A percentile compares a stretch with the other conserved stretches of the same genome.
Evolutionary conservation across 257 asterid species (phyloP).

Genomic region (Rubia yunnanensis): DNA sequence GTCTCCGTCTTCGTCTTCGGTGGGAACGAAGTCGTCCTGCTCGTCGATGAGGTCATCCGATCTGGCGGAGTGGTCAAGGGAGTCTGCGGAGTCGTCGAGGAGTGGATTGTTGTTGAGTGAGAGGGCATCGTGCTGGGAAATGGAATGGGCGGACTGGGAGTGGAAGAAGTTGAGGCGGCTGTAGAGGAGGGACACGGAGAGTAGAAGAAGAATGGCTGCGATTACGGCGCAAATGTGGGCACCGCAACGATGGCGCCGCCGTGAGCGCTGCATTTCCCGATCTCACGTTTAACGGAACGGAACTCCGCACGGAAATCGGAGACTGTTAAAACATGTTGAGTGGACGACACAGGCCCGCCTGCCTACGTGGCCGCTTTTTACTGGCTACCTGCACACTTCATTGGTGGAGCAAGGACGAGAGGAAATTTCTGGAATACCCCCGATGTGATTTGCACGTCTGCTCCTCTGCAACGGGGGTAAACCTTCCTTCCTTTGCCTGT

Average conservation of each 20-base stretch:
- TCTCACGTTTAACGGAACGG: neutral
- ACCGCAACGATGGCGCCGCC: slow-evolving; percentile 82
- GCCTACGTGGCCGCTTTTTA: too few relatives aligned
- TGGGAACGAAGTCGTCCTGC: slow-evolving; percentile 54
- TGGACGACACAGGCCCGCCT: too few relatives aligned
- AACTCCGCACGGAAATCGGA: too few relatives aligned
- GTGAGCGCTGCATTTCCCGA: slow-evolving; percentile 49
- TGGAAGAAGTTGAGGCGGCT: slow-evolving; percentile 71
- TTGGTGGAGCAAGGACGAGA: too few relatives aligned
- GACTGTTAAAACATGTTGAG: too few relatives aligned
- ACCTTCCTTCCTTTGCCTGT: too few relatives aligned
- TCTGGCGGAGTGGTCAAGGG: slow-evolving; percentile 29
- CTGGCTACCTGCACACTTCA: too few relatives aligned
- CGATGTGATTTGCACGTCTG: too few relatives aligned
- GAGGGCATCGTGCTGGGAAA: slow-evolving; percentile 30
- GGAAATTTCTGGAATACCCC: too few relatives aligned
- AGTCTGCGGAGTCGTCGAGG: slow-evolving; percentile 63
- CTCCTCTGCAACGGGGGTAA: too few relatives aligned
- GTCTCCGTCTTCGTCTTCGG: slow-evolving; percentile 23
- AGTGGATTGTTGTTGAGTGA: slow-evolving; percentile 44
- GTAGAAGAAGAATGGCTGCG: slow-evolving; percentile 70
- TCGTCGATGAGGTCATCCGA: slow-evolving; percentile 94
- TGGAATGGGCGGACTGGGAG: slow-evolving; percentile 40
- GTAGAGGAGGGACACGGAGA: slow-evolving; percentile 75
- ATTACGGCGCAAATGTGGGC: slow-evolving; percentile 58